Conservation (phyloP, 2,329 filamentous ascomycete genomes). For the Hirsutella thompsonii region DNA sequence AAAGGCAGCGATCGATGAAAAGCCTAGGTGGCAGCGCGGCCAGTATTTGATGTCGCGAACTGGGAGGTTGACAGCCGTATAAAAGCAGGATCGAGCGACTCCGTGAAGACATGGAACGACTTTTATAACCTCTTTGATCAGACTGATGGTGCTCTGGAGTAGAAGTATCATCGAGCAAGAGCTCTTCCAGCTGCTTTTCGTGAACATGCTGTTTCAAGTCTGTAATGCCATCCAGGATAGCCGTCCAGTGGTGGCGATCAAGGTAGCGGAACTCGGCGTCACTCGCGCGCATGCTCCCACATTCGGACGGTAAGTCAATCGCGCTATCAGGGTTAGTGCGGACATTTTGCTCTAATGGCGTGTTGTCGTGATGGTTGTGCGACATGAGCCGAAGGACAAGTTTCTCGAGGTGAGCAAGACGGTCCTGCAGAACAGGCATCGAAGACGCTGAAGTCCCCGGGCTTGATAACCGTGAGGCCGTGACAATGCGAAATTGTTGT, state of each 20-base stretch:
- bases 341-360: too few relatives aligned
- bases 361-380: too few relatives aligned
- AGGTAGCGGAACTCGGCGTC: constrained; percentile 18
- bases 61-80: constrained; percentile 13
- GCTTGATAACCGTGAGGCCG: too few relatives aligned
- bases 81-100: constrained; percentile 12
- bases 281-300: constrained; percentile 17
- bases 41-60: background rate
- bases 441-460: too few relatives aligned
- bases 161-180: too few relatives aligned
- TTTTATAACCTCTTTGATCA: too few relatives aligned
- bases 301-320: constrained; percentile 13
- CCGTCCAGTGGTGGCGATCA: constrained; percentile 24
- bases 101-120: too few relatives aligned
- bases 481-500: too few relatives aligned
- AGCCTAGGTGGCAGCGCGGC: constrained; percentile 4
- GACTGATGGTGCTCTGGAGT: too few relatives aligned
- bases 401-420: too few relatives aligned
- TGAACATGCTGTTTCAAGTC: constrained; percentile 23
- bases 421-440: too few relatives aligned
- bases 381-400: too few relatives aligned
- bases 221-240: constrained; percentile 25
- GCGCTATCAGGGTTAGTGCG: background rate
- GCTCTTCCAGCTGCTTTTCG: constrained; percentile 13
- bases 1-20: background rate